Evolutionary conservation across 2,329 filamentous ascomycete genomes (phyloP).

Genomic region (Fusarium subglutinans): DNA sequence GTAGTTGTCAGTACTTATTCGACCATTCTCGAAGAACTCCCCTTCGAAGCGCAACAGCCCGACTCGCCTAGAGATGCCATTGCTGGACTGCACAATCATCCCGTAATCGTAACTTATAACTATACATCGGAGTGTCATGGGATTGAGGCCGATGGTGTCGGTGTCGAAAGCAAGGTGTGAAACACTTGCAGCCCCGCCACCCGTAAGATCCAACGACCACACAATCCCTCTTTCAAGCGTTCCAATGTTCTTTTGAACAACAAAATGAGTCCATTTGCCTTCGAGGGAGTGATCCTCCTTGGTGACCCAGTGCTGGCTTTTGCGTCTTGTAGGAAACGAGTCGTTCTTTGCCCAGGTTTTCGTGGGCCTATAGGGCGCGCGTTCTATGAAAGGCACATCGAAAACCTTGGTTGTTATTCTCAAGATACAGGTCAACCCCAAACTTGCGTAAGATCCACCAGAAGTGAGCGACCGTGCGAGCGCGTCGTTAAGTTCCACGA

Average conservation of each 20-base stretch:
- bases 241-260: not conserved
- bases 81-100: not conserved
- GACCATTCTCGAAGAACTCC: not conserved
- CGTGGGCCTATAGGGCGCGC: not conserved
- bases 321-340: not conserved
- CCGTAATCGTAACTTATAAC: rapidly evolving
- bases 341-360: not conserved
- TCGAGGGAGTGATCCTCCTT: rapidly evolving
- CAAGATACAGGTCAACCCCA: not conserved
- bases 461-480: not conserved
- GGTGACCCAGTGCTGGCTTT: not conserved
- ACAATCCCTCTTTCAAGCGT: not conserved
- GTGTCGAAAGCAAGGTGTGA: not conserved
- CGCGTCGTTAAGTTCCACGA: rapidly evolving
- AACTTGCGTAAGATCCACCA: rapidly evolving
- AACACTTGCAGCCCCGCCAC: not conserved
- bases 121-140: not conserved
- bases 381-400: not conserved
- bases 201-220: not conserved
- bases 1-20: rapidly evolving
- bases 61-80: not conserved
- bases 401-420: not conserved
- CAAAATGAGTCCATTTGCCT: not conserved
- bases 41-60: not conserved
- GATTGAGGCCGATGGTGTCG: not conserved